phyloP scores from a whole-genome alignment of 768 basidiomycete genomes.

The Kwoniella pini region DNA sequence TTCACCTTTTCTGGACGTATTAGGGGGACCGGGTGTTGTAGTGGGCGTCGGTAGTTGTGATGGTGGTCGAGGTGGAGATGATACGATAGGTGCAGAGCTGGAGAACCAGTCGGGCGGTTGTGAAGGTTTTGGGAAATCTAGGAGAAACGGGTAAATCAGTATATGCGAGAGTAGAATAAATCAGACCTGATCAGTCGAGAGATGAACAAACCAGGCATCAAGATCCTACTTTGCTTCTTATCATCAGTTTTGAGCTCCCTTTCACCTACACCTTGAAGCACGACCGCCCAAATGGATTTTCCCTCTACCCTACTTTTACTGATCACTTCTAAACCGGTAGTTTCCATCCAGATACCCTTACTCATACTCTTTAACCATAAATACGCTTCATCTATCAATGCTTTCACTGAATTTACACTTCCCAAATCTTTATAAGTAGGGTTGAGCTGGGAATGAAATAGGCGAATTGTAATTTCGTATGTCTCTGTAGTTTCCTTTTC shows the following conservation, averaged over 20 bases:
- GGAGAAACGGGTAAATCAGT: too few relatives aligned
- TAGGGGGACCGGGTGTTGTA: not conserved
- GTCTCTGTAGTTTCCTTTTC: conserved; percentile 1
- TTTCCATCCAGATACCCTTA: conserved; percentile 2
- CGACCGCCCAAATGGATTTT: not conserved
- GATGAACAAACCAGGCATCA: conserved; percentile 5
- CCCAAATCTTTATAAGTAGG: not conserved
- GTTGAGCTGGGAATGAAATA: conserved; percentile 8
- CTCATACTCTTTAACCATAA: not conserved
- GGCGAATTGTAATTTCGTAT: conserved; percentile 5
- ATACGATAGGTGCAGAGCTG: conserved; percentile 10
- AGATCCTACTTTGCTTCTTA: not conserved
- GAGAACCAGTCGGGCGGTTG: conserved; percentile 13
- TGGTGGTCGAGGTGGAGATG: conserved; percentile 2
- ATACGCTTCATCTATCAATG: not conserved
- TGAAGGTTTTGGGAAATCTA: not conserved
- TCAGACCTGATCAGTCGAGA: not conserved
- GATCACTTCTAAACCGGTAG: conserved; percentile 19
- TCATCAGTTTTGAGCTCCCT: conserved; percentile 5
- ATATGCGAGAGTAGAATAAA: too few relatives aligned
- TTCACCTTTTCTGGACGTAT: not conserved
- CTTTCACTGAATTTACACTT: not conserved
- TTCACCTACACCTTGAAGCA: conserved; percentile 15
- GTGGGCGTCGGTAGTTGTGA: not conserved
- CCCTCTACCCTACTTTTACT: not conserved